These are phyloP conservation scores for Neurospora tetraspora DNA, from an alignment of 495 filamentous ascomycete genomes.

Conservation along the genomic window DNA sequence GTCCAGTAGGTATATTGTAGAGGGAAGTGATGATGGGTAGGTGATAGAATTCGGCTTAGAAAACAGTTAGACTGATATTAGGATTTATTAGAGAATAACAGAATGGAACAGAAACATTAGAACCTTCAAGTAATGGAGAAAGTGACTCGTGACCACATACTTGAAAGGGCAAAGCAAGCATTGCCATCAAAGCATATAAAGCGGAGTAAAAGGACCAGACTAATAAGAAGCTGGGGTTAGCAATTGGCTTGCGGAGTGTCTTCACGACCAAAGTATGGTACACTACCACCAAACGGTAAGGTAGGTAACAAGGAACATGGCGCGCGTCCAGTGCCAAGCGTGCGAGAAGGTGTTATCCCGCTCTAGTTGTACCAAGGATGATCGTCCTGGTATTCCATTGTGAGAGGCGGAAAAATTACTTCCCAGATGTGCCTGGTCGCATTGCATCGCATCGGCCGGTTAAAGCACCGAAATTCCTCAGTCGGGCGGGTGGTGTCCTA, in stretches of 20 bases:
- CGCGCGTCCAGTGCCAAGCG: background rate
- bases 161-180: background rate
- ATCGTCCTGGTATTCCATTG: background rate
- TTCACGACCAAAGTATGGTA: background rate
- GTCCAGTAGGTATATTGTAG: background rate
- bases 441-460: slow-evolving; percentile 10
- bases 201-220: background rate
- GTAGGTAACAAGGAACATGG: background rate
- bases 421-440: background rate
- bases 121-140: background rate
- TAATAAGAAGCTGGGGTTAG: background rate
- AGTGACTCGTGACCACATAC: background rate
- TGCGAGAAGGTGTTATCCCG: background rate
- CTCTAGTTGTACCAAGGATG: background rate
- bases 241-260: background rate
- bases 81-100: background rate
- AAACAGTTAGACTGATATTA: background rate
- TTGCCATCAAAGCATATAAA: background rate
- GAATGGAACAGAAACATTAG: background rate
- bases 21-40: background rate
- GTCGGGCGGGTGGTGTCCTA: background rate
- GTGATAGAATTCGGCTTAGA: background rate
- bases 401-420: slow-evolving; percentile 7
- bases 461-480: slow-evolving; percentile 1
- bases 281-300: background rate